Conservation (phyloP, 805 yeast genomes). For the Candida koratica region DNA sequence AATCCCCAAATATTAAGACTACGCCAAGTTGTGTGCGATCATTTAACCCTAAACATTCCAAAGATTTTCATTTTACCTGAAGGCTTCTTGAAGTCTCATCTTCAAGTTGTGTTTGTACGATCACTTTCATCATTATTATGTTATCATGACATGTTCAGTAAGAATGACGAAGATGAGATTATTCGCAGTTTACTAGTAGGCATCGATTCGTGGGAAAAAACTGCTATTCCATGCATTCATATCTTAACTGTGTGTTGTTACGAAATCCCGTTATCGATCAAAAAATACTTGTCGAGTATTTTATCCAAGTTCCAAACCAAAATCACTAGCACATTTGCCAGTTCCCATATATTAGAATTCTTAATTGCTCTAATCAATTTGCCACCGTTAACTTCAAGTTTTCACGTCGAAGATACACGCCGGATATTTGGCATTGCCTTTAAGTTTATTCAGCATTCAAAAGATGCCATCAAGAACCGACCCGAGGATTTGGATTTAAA, state of each 20-base stretch:
- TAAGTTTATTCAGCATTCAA: slow-evolving; percentile 69
- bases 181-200: slow-evolving; percentile 58
- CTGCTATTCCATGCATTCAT: slow-evolving; percentile 75
- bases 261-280: slow-evolving; percentile 71
- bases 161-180: slow-evolving; percentile 59
- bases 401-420: slow-evolving; percentile 72
- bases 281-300: slow-evolving; percentile 63
- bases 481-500: slow-evolving; percentile 19
- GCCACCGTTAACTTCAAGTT: slow-evolving; percentile 64
- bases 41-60: slow-evolving; percentile 50
- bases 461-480: slow-evolving; percentile 40
- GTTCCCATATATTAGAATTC: slow-evolving; percentile 74
- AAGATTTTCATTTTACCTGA: slow-evolving; percentile 37
- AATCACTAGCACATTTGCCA: slow-evolving; percentile 63
- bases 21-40: slow-evolving; percentile 53
- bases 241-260: slow-evolving; percentile 74
- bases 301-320: slow-evolving; percentile 71
- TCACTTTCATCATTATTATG: slow-evolving; percentile 61
- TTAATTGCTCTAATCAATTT: slow-evolving; percentile 60
- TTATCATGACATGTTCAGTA: slow-evolving; percentile 51
- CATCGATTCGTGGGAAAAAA: slow-evolving; percentile 69
- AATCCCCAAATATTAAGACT: slow-evolving; percentile 36
- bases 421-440: slow-evolving; percentile 82
- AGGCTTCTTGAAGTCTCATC: slow-evolving; percentile 49
- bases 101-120: slow-evolving; percentile 63